phyloP scores from a whole-genome alignment of 2,329 filamentous ascomycete genomes.

The Fusarium robinianum region DNA sequence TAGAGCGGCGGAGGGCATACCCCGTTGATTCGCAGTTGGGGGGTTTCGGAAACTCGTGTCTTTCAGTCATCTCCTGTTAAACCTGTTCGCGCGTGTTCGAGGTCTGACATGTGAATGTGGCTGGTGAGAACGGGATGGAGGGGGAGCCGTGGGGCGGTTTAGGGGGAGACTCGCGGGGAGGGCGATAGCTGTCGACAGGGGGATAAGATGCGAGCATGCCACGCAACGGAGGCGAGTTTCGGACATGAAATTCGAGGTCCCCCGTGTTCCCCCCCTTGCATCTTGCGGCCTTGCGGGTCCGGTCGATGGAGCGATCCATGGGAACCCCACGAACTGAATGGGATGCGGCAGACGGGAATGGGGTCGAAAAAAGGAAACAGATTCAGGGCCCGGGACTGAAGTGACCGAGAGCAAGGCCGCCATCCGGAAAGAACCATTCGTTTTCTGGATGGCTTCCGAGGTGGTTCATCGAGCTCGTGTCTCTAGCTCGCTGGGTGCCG shows the following conservation, averaged over 20 bases:
- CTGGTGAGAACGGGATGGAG: no score
- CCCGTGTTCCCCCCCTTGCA: no score
- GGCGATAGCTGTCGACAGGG: constrained; percentile 20
- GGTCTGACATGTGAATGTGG: constrained; percentile 43
- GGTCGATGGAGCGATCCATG: constrained; percentile 25
- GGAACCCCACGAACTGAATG: no score
- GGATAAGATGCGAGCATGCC: constrained; percentile 23
- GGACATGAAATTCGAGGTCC: constrained; percentile 10
- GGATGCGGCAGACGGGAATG: constrained; percentile 24
- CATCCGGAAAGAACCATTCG: neutral
- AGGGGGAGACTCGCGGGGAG: constrained; percentile 10
- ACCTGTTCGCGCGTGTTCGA: no score
- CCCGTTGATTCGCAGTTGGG: constrained; percentile 13
- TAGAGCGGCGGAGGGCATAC: constrained; percentile 9
- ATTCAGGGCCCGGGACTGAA: constrained; percentile 18
- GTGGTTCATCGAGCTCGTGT: constrained; percentile 24
- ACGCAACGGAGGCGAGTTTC: constrained; percentile 16
- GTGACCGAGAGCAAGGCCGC: constrained; percentile 18
- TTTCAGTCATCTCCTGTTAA: constrained; percentile 4
- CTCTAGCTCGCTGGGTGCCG: constrained; percentile 18
- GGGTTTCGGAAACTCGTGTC: constrained; percentile 14
- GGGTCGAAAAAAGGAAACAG: constrained; percentile 25
- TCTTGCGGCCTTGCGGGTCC: constrained; percentile 10
- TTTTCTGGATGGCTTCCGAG: constrained; percentile 14
- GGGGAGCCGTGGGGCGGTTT: constrained; percentile 17